phyloP scores from a whole-genome alignment of 805 yeast species.

The Barnettozyma salicaria region DNA sequence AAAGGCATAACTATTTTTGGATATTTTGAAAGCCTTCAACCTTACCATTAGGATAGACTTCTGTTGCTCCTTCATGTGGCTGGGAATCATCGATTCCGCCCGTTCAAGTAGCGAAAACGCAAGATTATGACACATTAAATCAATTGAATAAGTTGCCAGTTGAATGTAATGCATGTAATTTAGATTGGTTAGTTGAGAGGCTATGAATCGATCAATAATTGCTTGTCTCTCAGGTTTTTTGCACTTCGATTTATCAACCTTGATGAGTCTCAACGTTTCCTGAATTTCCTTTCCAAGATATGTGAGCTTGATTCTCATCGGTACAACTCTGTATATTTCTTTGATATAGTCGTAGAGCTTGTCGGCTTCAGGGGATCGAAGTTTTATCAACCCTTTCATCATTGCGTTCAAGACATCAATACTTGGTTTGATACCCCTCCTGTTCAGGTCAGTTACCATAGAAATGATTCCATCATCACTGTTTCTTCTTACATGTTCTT shows the following conservation, averaged over 20 bases:
- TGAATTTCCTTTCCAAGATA: background rate
- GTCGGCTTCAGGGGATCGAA: conserved; percentile 12
- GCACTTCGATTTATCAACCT: too few species aligned
- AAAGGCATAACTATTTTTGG: background rate
- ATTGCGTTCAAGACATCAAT: conserved; percentile 8
- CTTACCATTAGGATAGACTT: conserved; percentile 1
- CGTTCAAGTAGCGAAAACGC: conserved; percentile 11
- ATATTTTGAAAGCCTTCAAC: conserved; percentile 3
- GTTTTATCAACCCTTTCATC: conserved; percentile 8
- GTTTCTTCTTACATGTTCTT: background rate
- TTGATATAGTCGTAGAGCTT: conserved; percentile 14
- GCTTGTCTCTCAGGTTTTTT: background rate
- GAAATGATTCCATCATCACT: conserved; percentile 4
- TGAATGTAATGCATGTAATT: conserved; percentile 8
- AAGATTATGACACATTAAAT: conserved; percentile 1
- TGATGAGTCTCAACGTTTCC: background rate
- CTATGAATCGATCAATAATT: conserved; percentile 4
- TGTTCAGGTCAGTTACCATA: conserved; percentile 6
- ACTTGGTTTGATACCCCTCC: conserved; percentile 21
- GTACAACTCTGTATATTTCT: conserved; percentile 4
- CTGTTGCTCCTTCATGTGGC: background rate
- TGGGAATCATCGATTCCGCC: conserved; percentile 11
- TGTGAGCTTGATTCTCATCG: background rate
- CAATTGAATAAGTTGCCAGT: conserved; percentile 10
- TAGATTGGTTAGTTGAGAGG: conserved; percentile 3